Base-by-base conservation (phyloP, 1,139 yeast genomes). In the Hemisphaericaspora xylofermentans region DNA sequence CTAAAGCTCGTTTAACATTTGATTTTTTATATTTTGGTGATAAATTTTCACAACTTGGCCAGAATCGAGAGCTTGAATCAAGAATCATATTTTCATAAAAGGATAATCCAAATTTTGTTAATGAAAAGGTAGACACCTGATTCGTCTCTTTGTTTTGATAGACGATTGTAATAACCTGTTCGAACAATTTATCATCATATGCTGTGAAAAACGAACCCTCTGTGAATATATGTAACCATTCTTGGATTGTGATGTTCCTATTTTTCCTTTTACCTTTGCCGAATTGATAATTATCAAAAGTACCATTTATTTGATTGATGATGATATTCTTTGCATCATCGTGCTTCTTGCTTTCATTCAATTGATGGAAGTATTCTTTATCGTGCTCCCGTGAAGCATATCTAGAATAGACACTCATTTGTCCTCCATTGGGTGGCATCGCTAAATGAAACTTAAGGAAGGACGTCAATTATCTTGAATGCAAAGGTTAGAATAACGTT, bases 1-100 rank as follows among this genome's bases (percentile, higher is more conserved):
- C 97, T 33, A 91, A 66, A 0, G 94, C 83, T 47, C 80, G 74
- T 47, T 95, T 71, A 4, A 84, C 88, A 39, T 78, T 78, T 12
- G 88, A 79, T 10, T 68, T 60, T 48, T 69, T 68, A 51, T 74
- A 72, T 10, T 70, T 61, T 0, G 71, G 68, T 0, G 74, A 60
- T 38, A 91, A 66, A 53, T 88, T 88, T 48, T 82, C 79, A 51
- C 94, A 79, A 1, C 95, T 94, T 2, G 86, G 88, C 66, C 76
- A 86, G 58, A 82, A 91, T 40, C 87, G 69, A 2, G 96, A 87
- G 33, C 74, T 62, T 0, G 71, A 60, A 43, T 76, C 78, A 28
- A 88, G 61, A 5, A 88, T 78, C 54, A 89, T 66, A 36, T 83
- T 73, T 27, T 76, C 73, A 52, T 79, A 81, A 14, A 78, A 71